Conservation (phyloP, 2,329 filamentous ascomycete species). For the Neonectria neomacrospora region DNA sequence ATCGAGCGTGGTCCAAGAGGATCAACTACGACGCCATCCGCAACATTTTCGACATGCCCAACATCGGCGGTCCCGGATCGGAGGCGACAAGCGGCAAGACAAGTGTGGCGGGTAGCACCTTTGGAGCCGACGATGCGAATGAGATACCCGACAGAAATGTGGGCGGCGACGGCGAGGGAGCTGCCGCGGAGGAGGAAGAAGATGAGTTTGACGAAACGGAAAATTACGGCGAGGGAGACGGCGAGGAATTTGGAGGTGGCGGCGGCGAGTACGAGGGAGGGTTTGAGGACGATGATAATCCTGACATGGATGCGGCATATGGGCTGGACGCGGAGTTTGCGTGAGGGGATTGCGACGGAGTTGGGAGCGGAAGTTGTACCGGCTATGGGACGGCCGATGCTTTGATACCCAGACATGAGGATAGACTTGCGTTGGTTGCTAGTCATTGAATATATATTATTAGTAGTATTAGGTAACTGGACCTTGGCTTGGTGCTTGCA, state of each 20-base stretch:
- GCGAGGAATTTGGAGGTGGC: constrained; percentile 49
- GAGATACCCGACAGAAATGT: constrained; percentile 52
- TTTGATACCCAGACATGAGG: constrained; percentile 5
- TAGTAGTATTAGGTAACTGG: background rate
- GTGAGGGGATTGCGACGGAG: constrained; percentile 2
- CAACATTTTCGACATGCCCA: constrained; percentile 64
- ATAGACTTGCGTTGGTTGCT: constrained; percentile 1
- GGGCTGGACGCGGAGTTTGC: constrained; percentile 47
- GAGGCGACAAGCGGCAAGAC: constrained; percentile 60
- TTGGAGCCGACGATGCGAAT: constrained; percentile 50
- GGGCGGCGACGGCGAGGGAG: constrained; percentile 48
- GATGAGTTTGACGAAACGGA: constrained; percentile 51
- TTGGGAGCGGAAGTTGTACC: background rate
- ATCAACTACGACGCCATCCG: constrained; percentile 77
- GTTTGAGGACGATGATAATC: constrained; percentile 53
- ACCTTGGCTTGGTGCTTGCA: background rate
- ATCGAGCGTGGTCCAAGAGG: constrained; percentile 75
- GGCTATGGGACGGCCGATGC: background rate
- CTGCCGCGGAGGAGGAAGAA: constrained; percentile 49
- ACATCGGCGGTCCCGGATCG: constrained; percentile 59
- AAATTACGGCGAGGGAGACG: constrained; percentile 45
- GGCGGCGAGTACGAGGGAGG: constrained; percentile 46
- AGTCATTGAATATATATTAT: background rate
- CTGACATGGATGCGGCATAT: constrained; percentile 52
- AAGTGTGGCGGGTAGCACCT: constrained; percentile 51